Base-by-base conservation (phyloP, 768 basidiomycete species). In the Serpula lacrymans region DNA sequence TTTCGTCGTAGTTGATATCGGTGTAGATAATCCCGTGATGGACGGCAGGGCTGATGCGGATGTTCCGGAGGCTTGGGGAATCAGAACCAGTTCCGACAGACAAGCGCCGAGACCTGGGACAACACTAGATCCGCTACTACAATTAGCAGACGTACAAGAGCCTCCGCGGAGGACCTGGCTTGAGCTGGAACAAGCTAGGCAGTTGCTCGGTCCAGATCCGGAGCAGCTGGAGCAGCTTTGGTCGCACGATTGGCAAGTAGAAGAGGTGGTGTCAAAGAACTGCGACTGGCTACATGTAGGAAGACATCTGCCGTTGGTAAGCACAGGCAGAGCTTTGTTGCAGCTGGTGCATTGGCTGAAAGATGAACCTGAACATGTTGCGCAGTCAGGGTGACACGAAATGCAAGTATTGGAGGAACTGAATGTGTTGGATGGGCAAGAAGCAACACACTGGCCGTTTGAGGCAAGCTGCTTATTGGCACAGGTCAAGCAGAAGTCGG, bases 311-410 rank as follows among this genome's bases (percentile, higher is more conserved):
- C 88, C 88, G 39, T 75, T 79, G 27, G 75, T 76, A 33, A 82
- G 77, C 27, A 91, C 86, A 0, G 88, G 90, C 0, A 80, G 76
- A 16, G 69, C 63, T 20, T 79, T 52, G 23, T 79, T 71, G 53
- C 90, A 93, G 34, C 76, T 75, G 6, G 79, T 71, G 62, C 91
- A 95, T 55, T 91, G 82, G 54, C 78, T 80, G 65, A 88, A 88
- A 0, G 80, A 75, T 16, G 74, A 52, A n/a, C 88, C 89, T 17
- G 80, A 78, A 62, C 92, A 95, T 2, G 84, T 80, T 12, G 77
- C 78, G 53, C 91, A 95, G 55, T 94, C 92, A 0, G 88, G 80
- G 45, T 94, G 90, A 59, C 92, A 95, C 5, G 80, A 51, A 40
- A 79, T 54, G 64, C 91, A 94, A 20, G 75, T 62, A 17, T 80